Base-by-base conservation (phyloP, 331 rosid species). In the Quercus tomentella region DNA sequence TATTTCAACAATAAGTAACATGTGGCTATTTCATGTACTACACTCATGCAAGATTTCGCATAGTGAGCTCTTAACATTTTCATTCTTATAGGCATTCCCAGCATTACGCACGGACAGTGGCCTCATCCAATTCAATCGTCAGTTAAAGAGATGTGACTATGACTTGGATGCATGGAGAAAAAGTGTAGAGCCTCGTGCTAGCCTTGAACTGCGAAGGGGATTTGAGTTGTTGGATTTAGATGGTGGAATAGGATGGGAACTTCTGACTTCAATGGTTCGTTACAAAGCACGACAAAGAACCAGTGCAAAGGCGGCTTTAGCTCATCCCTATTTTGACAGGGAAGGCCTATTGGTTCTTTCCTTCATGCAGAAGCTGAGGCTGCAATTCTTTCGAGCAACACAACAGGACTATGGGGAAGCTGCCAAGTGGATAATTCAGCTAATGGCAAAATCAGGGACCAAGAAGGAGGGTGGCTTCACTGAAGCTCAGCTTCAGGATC, bases 241-340 rank as follows among this genome's bases (percentile, higher is more conserved):
- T 82, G 99, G 92, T 45, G 98, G 97, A 77, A 86, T 85, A 20
- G 97, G 99, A 76, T 93, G 99, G 99, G 99, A 95, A 77, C 97
- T 95, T 43, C 79, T 93, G 70, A 95, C 88, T 18, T 93, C 97
- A 21, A 95, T 95, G 99, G 97, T 90, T 33, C 87, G 98, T 58
- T 93, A 86, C 86, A 90, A 88, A 82, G 92, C 99, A 78, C 78
- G 94, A 69, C 90, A 93, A 83, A 86, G 99, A 77, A 91, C 88
- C 74, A 93, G 99, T 65, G 99, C 99, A 35, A 95, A 95, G 86
- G 88, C 87, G 6, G 98, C 94, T 56, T 84, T 93, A 67, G 94
- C 99, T 62, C 97, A 90, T 87, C 99, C 99, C 37, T 95, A 91
- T 88, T 91, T 93, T 66, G 92, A 82, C 79, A 88, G 87, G 69